Conservation (phyloP, 2,329 filamentous ascomycete genomes). For the Camillea tinctor region DNA sequence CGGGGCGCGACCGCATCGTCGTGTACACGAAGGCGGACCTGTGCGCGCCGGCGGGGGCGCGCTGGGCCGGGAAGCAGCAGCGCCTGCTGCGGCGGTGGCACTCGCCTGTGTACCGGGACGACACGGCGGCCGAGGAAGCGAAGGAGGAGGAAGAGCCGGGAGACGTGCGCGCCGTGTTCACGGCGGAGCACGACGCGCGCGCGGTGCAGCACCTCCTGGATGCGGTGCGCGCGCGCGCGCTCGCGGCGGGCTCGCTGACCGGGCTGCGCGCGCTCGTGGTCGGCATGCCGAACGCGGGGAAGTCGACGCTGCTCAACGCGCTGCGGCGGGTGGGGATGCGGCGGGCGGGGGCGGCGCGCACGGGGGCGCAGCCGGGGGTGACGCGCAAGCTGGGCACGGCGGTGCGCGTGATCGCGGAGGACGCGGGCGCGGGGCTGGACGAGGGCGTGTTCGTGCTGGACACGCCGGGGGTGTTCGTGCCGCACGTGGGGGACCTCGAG, state of each 20-base stretch:
- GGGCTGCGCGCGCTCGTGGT: constrained; percentile 86
- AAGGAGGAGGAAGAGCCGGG: background rate
- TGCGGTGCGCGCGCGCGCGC: constrained; percentile 50
- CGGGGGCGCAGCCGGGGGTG: constrained; percentile 84
- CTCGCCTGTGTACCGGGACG: too few relatives aligned
- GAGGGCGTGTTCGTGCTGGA: constrained; percentile 81
- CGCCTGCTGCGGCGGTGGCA: constrained; percentile 18
- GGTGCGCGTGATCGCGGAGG: constrained; percentile 60
- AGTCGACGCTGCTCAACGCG: constrained; percentile 89
- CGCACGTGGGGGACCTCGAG: constrained; percentile 80
- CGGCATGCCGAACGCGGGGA: constrained; percentile 97
- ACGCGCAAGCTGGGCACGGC: constrained; percentile 81
- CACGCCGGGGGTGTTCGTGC: constrained; percentile 93
- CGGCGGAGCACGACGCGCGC: constrained; percentile 37
- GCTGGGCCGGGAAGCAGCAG: constrained; percentile 23
- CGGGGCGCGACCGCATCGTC: constrained; percentile 71
- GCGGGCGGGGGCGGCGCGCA: constrained; percentile 68
- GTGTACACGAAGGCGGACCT: constrained; percentile 92
- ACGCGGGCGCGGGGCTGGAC: constrained; percentile 36
- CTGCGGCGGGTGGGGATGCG: constrained; percentile 68
- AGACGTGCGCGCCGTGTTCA: constrained; percentile 39
- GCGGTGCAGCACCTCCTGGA: constrained; percentile 43
- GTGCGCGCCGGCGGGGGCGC: constrained; percentile 38
- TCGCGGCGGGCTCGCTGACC: constrained; percentile 60
- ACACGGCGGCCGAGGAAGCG: too few relatives aligned